Conservation (phyloP, 2,329 filamentous ascomycete species). For the Cercospora janseana region DNA sequence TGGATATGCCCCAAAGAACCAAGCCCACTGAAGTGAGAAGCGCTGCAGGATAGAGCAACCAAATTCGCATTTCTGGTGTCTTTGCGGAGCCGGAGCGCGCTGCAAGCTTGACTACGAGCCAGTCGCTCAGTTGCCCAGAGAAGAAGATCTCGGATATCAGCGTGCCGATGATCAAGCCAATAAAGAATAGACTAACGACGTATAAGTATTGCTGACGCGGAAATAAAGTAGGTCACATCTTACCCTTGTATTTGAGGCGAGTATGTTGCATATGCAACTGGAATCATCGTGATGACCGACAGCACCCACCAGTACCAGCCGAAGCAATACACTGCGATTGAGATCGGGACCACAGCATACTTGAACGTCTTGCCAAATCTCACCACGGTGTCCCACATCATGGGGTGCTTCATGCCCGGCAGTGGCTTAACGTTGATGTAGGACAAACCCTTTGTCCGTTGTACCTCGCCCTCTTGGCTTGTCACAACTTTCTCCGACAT, state of each 20-base stretch:
- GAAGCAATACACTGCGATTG: conserved; percentile 19
- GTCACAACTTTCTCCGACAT: conserved; percentile 10
- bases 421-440: conserved; percentile 19
- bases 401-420: conserved; percentile 23
- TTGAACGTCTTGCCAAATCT: conserved; percentile 22
- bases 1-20: conserved; percentile 22
- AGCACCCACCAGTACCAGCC: conserved; percentile 26
- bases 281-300: conserved; percentile 21
- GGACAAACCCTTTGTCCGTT: conserved; percentile 18
- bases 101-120: conserved; percentile 24
- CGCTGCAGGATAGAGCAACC: conserved; percentile 23
- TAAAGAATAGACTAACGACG: conserved; percentile 16
- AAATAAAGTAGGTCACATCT: neutral
- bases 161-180: conserved; percentile 24
- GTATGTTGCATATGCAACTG: conserved; percentile 22
- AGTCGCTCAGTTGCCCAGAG: conserved; percentile 23
- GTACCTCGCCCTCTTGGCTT: conserved; percentile 11
- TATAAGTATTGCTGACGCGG: neutral
- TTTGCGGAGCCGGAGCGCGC: conserved; percentile 13
- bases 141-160: conserved; percentile 22
- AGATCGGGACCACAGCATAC: conserved; percentile 21
- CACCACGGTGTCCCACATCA: conserved; percentile 20
- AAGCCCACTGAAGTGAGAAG: conserved; percentile 17
- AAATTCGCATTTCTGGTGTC: conserved; percentile 24
- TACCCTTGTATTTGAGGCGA: conserved; percentile 24